phyloP scores from a whole-genome alignment of 768 basidiomycete genomes.

The Termitomyces sp. region DNA sequence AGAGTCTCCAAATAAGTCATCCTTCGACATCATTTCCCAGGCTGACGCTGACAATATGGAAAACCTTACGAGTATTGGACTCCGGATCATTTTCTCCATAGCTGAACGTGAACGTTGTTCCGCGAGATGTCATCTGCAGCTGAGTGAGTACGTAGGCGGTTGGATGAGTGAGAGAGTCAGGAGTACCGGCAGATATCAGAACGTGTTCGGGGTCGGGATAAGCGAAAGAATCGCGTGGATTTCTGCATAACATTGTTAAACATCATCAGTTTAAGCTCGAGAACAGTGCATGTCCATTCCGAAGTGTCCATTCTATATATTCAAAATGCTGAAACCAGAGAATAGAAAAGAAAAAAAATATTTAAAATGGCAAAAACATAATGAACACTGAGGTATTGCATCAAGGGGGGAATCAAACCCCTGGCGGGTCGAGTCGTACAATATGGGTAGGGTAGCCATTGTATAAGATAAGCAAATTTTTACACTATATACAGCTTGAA shows the following conservation, averaged over 20 bases:
- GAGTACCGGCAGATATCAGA: no score
- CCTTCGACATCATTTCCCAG: slow-evolving; percentile 18
- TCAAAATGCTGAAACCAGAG: no score
- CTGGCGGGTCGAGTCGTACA: slow-evolving; percentile 79
- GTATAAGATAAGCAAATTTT: no score
- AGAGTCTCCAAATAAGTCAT: slow-evolving; percentile 11
- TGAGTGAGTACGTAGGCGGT: not conserved
- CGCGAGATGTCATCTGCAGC: not conserved
- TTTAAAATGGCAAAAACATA: no score
- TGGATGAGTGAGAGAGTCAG: not conserved
- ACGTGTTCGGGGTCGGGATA: not conserved
- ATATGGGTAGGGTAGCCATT: no score
- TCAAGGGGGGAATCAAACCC: slow-evolving; percentile 87
- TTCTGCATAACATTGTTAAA: slow-evolving; percentile 1
- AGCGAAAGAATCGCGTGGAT: not conserved
- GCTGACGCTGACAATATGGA: slow-evolving; percentile 3
- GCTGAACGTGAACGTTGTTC: not conserved
- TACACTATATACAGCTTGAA: no score
- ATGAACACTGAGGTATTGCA: no score
- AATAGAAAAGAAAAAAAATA: no score
- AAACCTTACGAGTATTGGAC: slow-evolving; percentile 9
- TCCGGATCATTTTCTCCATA: slow-evolving; percentile 2
- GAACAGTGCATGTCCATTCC: no score
- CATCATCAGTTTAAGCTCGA: no score
- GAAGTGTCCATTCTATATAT: no score